Base-by-base conservation (phyloP, 169 alveolate genomes). In the Theileria orientalis region DNA sequence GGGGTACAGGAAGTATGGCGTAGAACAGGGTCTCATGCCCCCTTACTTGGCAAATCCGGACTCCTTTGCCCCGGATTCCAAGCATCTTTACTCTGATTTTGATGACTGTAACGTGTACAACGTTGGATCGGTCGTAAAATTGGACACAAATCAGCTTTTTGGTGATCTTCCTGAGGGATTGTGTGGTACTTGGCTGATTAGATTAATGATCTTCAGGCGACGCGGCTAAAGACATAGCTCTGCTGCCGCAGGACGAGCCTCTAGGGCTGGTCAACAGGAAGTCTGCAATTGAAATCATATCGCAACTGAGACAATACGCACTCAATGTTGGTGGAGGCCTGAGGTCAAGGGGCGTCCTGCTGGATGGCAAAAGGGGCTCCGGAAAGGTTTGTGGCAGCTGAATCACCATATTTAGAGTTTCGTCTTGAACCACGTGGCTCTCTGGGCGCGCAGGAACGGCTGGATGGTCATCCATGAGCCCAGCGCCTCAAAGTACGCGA, bases 301-400 rank as follows among this genome's bases (percentile, higher is more conserved):
- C 89, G 75, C 89, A 82, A 49, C 80, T 82, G 33, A 73, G 33
- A 41, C 89, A 82, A 49, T 82, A 82, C 52, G 47, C 66, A n/a
- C 16, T 54, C 44, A 35, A 19, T 27, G 25, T 2, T 0, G 3
- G 32, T 0, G n/a, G 32, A 25, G 1, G 33, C 16, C 40, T 82
- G 11, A 49, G 14, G 9, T 30, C 85, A 29, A 61, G 85, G 46
- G 89, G 89, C 9, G 29, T 82, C 19, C 69, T 82, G n/a, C 74
- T 89, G 62, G 94, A 89, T 47, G 94, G 94, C 23, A 89, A 89
- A 54, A 75, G 94, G 54, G 94, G 94, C 2, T 64, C 91, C 3
- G 94, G 94, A 40, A 89, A 89, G 83, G 87, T 79, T 23, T n/a
- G 78, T 14, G 52, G 23, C 1, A 21, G 2, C 14, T n/a, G 3